phyloP scores from a whole-genome alignment of 345 rosid genomes.

The Hypericum perforatum region DNA sequence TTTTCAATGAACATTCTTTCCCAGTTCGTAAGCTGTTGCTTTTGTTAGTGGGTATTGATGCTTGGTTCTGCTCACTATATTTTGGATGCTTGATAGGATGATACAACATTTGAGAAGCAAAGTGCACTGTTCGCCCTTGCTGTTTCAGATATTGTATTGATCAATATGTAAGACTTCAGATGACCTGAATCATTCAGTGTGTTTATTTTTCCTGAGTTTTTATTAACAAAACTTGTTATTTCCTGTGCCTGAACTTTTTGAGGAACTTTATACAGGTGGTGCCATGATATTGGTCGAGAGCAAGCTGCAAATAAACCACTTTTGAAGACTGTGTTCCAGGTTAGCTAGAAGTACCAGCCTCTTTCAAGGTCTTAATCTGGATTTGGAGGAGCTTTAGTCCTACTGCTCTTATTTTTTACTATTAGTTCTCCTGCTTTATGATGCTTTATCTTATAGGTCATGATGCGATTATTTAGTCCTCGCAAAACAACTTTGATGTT shows the following conservation, averaged over 20 bases:
- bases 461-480: conserved; percentile 99
- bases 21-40: too few relatives aligned
- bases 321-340: conserved; percentile 97
- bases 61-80: conserved; percentile 5
- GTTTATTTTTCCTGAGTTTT: not conserved
- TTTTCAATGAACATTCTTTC: too few relatives aligned
- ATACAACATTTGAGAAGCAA: conserved; percentile 98
- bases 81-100: conserved; percentile 50
- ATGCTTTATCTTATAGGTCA: conserved; percentile 52
- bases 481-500: conserved; percentile 96
- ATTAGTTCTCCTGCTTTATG: conserved; percentile 12
- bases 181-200: not conserved
- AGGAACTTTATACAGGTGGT: conserved; percentile 64
- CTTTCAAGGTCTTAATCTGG: conserved; percentile 14
- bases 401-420: conserved; percentile 9
- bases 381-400: conserved; percentile 2
- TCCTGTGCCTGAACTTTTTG: conserved; percentile 8
- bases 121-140: conserved; percentile 99
- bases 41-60: not conserved
- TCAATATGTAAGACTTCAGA: conserved; percentile 69
- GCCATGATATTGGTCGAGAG: conserved; percentile 99
- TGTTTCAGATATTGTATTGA: conserved; percentile 94
- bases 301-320: conserved; percentile 99
- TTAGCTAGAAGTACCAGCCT: conserved; percentile 15
- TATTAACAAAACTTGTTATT: conserved; percentile 6